These are phyloP conservation scores for Fusarium torreyae DNA, from an alignment of 2,329 filamentous ascomycete species.

Conservation along the genomic window DNA sequence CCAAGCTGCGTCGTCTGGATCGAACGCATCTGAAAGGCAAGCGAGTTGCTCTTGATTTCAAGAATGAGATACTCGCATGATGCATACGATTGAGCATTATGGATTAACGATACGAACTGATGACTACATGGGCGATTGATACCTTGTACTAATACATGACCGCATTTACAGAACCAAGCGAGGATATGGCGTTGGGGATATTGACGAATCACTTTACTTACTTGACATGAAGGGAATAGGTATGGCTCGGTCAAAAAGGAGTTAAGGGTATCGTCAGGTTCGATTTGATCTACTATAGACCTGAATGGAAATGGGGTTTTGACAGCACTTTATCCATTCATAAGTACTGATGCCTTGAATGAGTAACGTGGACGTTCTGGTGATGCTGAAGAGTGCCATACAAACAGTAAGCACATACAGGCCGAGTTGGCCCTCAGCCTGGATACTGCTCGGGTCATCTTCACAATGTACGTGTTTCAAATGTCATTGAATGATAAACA, in stretches of 20 bases:
- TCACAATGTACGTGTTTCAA: too few species aligned
- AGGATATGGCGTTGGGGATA: constrained; percentile 14
- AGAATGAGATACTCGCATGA: not conserved
- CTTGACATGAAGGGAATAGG: constrained; percentile 1
- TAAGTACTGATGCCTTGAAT: too few species aligned
- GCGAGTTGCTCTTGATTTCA: not conserved
- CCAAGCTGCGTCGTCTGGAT: constrained; percentile 16
- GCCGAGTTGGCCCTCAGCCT: too few species aligned
- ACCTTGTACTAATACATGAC: not conserved
- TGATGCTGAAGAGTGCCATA: too few species aligned
- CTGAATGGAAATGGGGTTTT: not conserved
- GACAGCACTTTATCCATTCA: not conserved
- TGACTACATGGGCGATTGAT: not conserved
- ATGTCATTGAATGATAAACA: too few species aligned
- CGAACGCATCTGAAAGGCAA: constrained; percentile 11
- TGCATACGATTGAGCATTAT: not conserved
- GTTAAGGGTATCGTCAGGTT: not conserved
- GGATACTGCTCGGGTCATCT: too few species aligned
- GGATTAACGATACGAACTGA: not conserved
- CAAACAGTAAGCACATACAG: too few species aligned
- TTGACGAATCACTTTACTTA: constrained; percentile 3
- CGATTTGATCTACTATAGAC: not conserved
- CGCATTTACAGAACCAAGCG: constrained; percentile 3
- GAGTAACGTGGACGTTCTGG: too few species aligned
- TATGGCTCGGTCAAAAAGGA: not conserved